Conservation (phyloP, 192 early-diverging fungal species). For the Coemansia sp. region DNA sequence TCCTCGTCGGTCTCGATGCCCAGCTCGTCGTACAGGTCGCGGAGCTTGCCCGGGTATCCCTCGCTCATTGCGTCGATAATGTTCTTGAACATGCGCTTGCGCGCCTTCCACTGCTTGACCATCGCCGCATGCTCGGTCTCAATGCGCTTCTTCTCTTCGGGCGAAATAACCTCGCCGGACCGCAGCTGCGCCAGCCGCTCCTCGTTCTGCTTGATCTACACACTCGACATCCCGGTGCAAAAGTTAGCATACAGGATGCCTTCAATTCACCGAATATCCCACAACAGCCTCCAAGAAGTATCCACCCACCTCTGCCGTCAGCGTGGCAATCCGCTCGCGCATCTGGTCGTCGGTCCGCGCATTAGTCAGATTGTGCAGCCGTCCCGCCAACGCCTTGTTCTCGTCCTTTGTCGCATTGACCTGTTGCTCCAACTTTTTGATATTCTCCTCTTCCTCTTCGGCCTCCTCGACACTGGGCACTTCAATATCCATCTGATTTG, state of each 20-base stretch:
- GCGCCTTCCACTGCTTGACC: constrained; percentile 54
- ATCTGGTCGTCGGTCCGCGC: constrained; percentile 42
- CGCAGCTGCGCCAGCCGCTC: constrained; percentile 31
- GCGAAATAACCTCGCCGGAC: constrained; percentile 42
- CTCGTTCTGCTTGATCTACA: constrained; percentile 27
- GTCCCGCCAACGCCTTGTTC: constrained; percentile 15
- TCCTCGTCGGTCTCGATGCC: constrained; percentile 61
- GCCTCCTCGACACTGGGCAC: constrained; percentile 42
- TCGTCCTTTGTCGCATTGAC: constrained; percentile 19
- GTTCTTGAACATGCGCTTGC: constrained; percentile 58
- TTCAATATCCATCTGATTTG: constrained; percentile 22
- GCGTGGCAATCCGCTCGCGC: constrained; percentile 38
- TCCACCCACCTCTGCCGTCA: constrained; percentile 21
- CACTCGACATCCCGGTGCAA: no score
- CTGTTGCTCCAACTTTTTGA: constrained; percentile 27
- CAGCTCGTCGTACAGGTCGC: constrained; percentile 53
- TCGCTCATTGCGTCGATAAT: constrained; percentile 53
- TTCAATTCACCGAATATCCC: no score
- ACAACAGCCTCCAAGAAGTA: not conserved
- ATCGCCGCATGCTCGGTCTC: constrained; percentile 31
- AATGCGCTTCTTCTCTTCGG: constrained; percentile 31
- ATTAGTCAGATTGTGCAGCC: constrained; percentile 25
- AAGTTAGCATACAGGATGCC: no score
- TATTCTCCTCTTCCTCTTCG: constrained; percentile 39
- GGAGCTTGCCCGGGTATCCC: constrained; percentile 51